These are phyloP conservation scores for Dalbergia oliveri DNA, from an alignment of 306 rosid genomes.

Conservation along the genomic window DNA sequence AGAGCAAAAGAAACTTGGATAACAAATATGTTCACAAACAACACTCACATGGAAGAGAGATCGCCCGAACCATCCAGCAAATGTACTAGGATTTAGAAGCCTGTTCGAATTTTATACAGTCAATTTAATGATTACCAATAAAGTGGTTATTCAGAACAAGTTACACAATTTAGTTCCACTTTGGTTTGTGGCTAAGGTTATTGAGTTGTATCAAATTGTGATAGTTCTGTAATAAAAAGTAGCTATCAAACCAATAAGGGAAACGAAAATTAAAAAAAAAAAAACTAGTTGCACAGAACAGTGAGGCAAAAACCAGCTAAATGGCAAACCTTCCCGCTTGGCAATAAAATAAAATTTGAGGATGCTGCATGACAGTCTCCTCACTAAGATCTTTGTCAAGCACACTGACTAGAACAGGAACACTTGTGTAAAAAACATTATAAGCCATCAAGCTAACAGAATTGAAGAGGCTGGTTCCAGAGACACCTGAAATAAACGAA, in stretches of 20 bases:
- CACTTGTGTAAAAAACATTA: constrained; percentile 97
- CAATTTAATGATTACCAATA: constrained; percentile 32
- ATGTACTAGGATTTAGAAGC: constrained; percentile 96
- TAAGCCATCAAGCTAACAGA: constrained; percentile 99
- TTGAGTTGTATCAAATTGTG: constrained; percentile 34
- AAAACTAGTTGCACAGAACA: constrained; percentile 6
- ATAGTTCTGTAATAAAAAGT: constrained; percentile 32
- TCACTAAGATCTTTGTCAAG: constrained; percentile 98
- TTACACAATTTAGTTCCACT: constrained; percentile 21
- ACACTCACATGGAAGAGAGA: constrained; percentile 95
- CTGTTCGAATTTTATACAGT: constrained; percentile 58
- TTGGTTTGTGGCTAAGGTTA: constrained; percentile 26
- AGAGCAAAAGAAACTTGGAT: constrained; percentile 33
- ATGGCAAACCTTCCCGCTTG: constrained; percentile 93
- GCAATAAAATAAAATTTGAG: constrained; percentile 97
- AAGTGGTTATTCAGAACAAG: constrained; percentile 30
- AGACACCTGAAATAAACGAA: constrained; percentile 97
- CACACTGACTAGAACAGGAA: constrained; percentile 92
- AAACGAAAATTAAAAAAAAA: not conserved
- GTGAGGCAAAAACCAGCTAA: constrained; percentile 37
- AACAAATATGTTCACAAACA: constrained; percentile 37
- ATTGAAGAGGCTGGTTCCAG: constrained; percentile 98
- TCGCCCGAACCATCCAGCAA: constrained; percentile 99
- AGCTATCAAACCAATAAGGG: constrained; percentile 13
- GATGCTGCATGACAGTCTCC: constrained; percentile 98